Evolutionary conservation across 2,329 filamentous ascomycete genomes (phyloP).

Genomic region (Diaporthe vexans): DNA sequence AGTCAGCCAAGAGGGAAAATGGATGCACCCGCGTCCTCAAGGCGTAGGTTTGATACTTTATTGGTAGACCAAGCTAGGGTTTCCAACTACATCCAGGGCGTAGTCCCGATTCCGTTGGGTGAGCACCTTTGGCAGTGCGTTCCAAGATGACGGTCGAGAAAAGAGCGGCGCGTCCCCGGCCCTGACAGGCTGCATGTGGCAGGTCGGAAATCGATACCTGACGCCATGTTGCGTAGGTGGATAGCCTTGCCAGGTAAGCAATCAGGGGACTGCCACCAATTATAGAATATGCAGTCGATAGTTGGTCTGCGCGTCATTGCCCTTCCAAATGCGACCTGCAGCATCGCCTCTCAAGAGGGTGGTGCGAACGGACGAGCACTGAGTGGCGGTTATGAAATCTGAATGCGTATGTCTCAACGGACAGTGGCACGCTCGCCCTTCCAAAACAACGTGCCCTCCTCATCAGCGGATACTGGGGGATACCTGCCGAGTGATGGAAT

Average conservation of each 20-base stretch:
- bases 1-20: too few species aligned
- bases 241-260: background rate
- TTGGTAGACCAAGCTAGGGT: too few species aligned
- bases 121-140: background rate
- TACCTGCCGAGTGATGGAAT: background rate
- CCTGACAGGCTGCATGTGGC: conserved; percentile 14
- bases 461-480: conserved; percentile 7
- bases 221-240: background rate
- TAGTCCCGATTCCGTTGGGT: background rate
- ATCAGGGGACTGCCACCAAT: background rate
- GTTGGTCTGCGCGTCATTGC: background rate
- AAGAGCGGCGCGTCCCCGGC: background rate
- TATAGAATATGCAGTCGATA: background rate
- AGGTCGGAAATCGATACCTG: background rate
- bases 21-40: too few species aligned
- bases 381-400: conserved; percentile 8
- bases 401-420: conserved; percentile 20
- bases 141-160: background rate
- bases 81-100: too few species aligned
- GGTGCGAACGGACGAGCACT: conserved; percentile 7
- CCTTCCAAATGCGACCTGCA: conserved; percentile 4
- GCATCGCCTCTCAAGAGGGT: background rate
- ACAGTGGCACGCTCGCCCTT: background rate
- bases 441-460: conserved; percentile 25
- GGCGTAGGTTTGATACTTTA: too few species aligned